These are phyloP conservation scores for Coniella vitis DNA, from an alignment of 2,329 filamentous ascomycete genomes.

Conservation along the genomic window DNA sequence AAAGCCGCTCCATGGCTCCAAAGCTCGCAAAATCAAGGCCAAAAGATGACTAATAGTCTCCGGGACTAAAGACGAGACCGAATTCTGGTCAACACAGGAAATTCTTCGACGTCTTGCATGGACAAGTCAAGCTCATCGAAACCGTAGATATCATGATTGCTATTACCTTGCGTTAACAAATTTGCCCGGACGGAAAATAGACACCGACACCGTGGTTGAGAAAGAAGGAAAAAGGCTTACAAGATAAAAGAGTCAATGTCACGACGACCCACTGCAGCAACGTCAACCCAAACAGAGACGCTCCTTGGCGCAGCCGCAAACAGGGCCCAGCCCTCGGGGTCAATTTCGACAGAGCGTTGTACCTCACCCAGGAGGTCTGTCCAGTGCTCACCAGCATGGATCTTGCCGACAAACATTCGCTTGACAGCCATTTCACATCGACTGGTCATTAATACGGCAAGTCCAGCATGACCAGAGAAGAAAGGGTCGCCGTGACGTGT, in stretches of 20 bases:
- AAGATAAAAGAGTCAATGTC: constrained; percentile 11
- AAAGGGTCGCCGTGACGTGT: constrained; percentile 42
- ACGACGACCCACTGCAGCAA: constrained; percentile 6
- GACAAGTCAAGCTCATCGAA: neutral
- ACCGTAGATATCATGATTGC: constrained; percentile 10
- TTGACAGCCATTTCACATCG: constrained; percentile 38
- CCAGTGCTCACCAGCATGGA: constrained; percentile 54
- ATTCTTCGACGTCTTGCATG: neutral
- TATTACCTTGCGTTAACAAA: neutral
- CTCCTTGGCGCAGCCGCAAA: constrained; percentile 49
- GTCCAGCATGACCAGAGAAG: constrained; percentile 42
- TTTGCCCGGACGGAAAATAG: too few relatives aligned
- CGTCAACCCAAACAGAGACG: constrained; percentile 55
- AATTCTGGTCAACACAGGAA: neutral
- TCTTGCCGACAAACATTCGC: constrained; percentile 55
- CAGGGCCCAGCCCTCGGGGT: constrained; percentile 49
- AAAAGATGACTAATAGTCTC: neutral
- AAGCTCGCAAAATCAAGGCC: neutral
- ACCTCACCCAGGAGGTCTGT: constrained; percentile 50
- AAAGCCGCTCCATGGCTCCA: neutral
- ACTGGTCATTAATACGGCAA: constrained; percentile 53
- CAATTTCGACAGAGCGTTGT: constrained; percentile 41
- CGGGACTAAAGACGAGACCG: neutral
- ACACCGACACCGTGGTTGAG: neutral
- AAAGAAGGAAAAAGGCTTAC: too few relatives aligned